phyloP scores from a whole-genome alignment of 2,329 filamentous ascomycete species.

The Trichoderma koningiopsis region DNA sequence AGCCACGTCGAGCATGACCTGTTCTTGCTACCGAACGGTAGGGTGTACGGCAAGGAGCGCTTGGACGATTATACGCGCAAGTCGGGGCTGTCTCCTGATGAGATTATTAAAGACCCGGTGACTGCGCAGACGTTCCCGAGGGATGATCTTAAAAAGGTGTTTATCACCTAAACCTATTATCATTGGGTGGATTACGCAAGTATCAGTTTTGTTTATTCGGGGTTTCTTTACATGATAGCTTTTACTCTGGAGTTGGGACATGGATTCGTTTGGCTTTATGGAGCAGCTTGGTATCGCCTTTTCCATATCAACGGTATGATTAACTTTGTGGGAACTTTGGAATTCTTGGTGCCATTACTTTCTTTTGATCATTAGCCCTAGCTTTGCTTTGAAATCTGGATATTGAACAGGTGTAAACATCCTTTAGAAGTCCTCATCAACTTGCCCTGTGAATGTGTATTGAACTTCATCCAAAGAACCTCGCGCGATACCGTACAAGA shows the following conservation, averaged over 20 bases:
- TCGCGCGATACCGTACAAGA: not conserved
- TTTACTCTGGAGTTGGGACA: not conserved
- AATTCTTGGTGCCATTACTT: not conserved
- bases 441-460: not conserved
- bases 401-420: not conserved
- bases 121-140: conserved; percentile 68
- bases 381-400: not conserved
- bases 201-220: not conserved
- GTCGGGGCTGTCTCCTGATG: conserved; percentile 65
- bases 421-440: not conserved
- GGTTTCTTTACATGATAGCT: not conserved
- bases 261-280: not conserved
- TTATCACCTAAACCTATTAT: conserved; percentile 72
- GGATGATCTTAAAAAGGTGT: conserved; percentile 78
- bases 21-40: conserved; percentile 81
- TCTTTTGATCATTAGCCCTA: not conserved
- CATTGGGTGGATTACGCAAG: not conserved
- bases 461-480: not conserved
- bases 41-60: conserved; percentile 77
- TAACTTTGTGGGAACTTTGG: not conserved
- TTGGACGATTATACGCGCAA: conserved; percentile 79
- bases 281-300: not conserved
- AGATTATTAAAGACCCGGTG: conserved; percentile 72
- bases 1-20: conserved; percentile 89
- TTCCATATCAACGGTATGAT: not conserved